Base-by-base conservation (phyloP, 1,284 basidiomycete species). In the Rhizoctonia solani region DNA sequence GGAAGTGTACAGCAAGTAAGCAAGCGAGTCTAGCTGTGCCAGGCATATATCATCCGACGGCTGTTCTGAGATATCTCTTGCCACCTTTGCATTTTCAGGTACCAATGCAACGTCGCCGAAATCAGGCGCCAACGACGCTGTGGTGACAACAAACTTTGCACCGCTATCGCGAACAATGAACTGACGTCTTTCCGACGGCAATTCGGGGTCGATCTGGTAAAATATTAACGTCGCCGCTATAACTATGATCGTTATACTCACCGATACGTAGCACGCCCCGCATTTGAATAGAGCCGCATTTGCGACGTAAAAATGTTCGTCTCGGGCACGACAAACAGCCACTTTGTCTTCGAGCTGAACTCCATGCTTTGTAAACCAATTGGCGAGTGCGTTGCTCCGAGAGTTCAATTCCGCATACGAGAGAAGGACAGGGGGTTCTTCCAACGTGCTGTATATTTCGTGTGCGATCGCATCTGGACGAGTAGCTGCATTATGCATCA, bases 191-290 rank as follows among this genome's bases (percentile, higher is more conserved):
- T 83, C 83, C 5, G 70, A 49, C 21, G 83, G 83, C 30, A 85
- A 74, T 68, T 84, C 82, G 1, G 83, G 80, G 69, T 85, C 83
- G 66, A 85, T 83, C 81, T 84, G 53, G 19, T 25, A 34, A 37
- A 66, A 19, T 50, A 65, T 37, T 39, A 39, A 14, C 19, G 11
- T 34, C 29, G 4, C 11, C 16, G 23, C 34, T 27, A n/a, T 42
- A 34, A 11, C 16, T 30, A 29, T 16, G 29, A 8, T 11, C 23
- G 13, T 37, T 19, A 23, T 21, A 73, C 79, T 58, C 54, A 84
- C 83, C 27, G 83, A 81, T 54, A 84, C 83, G 72, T 85, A 85
- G 59, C 83, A 84, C 41, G 79, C 82, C 41, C 84, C 83, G 37
- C 82, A 80, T 53, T 80, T 81, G 68, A 83, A 76, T 37, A 84